Conservation (phyloP, 2,329 filamentous ascomycete species). For the Cladosporium sp. region DNA sequence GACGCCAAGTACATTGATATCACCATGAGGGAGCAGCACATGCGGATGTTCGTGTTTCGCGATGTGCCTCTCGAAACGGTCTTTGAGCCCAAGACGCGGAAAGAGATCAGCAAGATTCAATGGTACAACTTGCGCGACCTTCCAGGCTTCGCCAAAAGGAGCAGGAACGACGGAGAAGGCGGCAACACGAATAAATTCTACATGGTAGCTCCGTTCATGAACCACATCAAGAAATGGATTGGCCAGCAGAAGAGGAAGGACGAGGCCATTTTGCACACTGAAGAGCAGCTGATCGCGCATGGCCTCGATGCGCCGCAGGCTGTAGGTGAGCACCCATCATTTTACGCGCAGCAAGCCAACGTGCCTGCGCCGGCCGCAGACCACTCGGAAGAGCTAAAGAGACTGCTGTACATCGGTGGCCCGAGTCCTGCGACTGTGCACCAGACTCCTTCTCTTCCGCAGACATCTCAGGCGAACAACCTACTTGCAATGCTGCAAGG, state of each 20-base stretch:
- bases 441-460: conserved; percentile 16
- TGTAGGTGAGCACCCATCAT: neutral
- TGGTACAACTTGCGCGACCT: conserved; percentile 91
- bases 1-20: conserved; percentile 80
- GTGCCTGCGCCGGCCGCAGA: conserved; percentile 14
- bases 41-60: conserved; percentile 86
- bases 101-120: conserved; percentile 94
- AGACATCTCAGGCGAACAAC: conserved; percentile 40
- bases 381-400: conserved; percentile 43
- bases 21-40: conserved; percentile 85
- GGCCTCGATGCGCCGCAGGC: conserved; percentile 3
- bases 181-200: conserved; percentile 84
- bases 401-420: conserved; percentile 38
- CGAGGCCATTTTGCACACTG: conserved; percentile 7
- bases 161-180: conserved; percentile 53
- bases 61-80: conserved; percentile 78
- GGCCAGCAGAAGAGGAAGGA: conserved; percentile 74
- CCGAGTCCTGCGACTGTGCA: conserved; percentile 1
- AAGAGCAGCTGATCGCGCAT: conserved; percentile 3
- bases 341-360: conserved; percentile 3
- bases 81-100: conserved; percentile 86
- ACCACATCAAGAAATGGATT: conserved; percentile 83
- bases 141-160: conserved; percentile 70
- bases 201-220: conserved; percentile 92
- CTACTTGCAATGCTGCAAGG: conserved; percentile 52